Base-by-base conservation (phyloP, 331 rosid genomes). In the Telfairia occidentalis region DNA sequence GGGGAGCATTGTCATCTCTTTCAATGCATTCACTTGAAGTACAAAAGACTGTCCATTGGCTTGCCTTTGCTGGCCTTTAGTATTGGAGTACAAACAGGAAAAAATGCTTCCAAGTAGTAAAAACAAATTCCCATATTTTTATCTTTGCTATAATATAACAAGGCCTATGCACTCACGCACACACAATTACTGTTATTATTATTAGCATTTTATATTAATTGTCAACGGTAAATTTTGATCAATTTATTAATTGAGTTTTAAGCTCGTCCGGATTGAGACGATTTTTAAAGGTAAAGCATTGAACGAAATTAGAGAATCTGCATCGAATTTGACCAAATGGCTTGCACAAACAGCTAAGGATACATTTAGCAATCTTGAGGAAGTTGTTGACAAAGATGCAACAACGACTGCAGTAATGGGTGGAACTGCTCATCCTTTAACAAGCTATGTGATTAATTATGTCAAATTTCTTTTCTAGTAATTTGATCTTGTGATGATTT, bases 381-480 rank as follows among this genome's bases (percentile, higher is more conserved):
- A 90, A 85, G 99, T 97, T 5, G 97, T 95, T 83, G 97, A 95
- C 79, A 92, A 92, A 82, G 97, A 95, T 84, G 96, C 97, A 26
- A 95, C 99, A 0, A 95, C 92, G 80, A 95, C 99, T 79, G 99
- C 97, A 50, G 99, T 95, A 57, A 82, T 87, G 73, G 99, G 92
- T 87, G 99, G 99, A 83, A 92, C 99, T 63, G 99, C 90, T 28
- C 99, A 95, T 86, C 97, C 99, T 79, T 80, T 95, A 86, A 95
- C 99, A 64, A 95, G 99, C 88, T 90, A 95, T 64, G 99, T 95
- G 76, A 95, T 95, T 78, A 95, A 95, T 82, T 95, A 95, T 58
- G 99, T 95, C 80, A 95, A 95, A 84, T 95, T 95, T 87, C 90
- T 95, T 50, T 95, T 95, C 35, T 97, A 95, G 97, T 95, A 90